Conservation (phyloP, 768 basidiomycete species). For the Termitomyces sp. region DNA sequence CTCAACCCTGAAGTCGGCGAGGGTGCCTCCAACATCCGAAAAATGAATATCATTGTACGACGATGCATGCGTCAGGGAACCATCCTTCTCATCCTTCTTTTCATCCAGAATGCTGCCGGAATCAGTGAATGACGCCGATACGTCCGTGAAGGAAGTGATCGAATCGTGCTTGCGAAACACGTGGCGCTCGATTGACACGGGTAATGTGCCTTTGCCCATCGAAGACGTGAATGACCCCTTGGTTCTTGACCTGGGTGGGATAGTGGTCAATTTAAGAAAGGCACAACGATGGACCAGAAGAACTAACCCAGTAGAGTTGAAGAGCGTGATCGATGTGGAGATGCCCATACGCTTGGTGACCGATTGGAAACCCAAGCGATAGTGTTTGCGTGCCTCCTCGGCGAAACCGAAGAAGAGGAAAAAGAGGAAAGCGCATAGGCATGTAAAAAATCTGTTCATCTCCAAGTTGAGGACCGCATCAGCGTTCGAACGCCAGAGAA, state of each 20-base stretch:
- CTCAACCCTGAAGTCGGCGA: constrained; percentile 29
- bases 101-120: constrained; percentile 28
- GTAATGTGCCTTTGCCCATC: constrained; percentile 26
- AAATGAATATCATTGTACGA: constrained; percentile 32
- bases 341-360: constrained; percentile 27
- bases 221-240: constrained; percentile 14
- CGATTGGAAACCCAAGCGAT: constrained; percentile 25
- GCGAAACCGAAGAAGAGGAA: constrained; percentile 54
- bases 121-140: constrained; percentile 35
- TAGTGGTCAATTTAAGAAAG: neutral
- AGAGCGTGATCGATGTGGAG: constrained; percentile 14
- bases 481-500: constrained; percentile 30
- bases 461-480: constrained; percentile 18
- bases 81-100: constrained; percentile 26
- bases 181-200: constrained; percentile 41
- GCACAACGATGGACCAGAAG: neutral
- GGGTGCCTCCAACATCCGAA: constrained; percentile 32
- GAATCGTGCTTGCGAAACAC: constrained; percentile 44
- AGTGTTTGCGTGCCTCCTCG: constrained; percentile 43
- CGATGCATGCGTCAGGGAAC: constrained; percentile 23
- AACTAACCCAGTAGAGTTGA: constrained; percentile 22
- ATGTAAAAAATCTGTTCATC: constrained; percentile 31
- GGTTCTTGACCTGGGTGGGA: constrained; percentile 17
- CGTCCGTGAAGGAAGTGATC: constrained; percentile 39
- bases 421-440: constrained; percentile 39